Conservation (phyloP, 495 filamentous ascomycete species). For the Pyrenula aspistea region DNA sequence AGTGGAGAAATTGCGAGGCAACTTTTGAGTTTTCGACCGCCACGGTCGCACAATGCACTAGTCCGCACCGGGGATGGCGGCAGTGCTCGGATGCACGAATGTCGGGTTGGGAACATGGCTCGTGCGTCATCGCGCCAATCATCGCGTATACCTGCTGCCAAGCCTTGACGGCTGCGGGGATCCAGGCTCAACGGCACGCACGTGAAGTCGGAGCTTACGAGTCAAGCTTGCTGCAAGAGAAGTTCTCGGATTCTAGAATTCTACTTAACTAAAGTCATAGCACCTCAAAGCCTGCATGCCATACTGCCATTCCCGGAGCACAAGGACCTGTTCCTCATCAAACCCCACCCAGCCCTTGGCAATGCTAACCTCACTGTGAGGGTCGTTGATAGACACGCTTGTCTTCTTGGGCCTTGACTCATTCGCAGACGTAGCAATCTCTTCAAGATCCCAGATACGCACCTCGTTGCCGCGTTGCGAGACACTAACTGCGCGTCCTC, state of each 20-base stretch:
- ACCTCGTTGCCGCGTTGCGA: slow-evolving; percentile 74
- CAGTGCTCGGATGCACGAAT: neutral
- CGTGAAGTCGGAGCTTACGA: no score
- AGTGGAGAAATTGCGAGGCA: neutral
- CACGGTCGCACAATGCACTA: neutral
- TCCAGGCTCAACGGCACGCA: no score
- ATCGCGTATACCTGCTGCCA: neutral
- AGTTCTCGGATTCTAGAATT: no score
- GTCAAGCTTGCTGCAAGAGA: no score
- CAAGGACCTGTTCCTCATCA: slow-evolving; percentile 85
- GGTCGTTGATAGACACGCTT: slow-evolving; percentile 41
- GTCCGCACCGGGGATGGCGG: neutral
- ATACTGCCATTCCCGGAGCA: slow-evolving; percentile 57
- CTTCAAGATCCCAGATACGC: slow-evolving; percentile 89
- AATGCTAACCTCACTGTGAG: slow-evolving; percentile 4
- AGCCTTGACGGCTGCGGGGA: neutral
- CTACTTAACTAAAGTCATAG: slow-evolving; percentile 83
- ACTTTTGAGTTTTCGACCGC: neutral
- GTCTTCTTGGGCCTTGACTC: slow-evolving; percentile 27
- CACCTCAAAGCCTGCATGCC: slow-evolving; percentile 67
- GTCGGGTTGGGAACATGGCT: neutral
- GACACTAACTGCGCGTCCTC: slow-evolving; percentile 85
- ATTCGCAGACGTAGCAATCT: slow-evolving; percentile 40
- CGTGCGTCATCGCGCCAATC: neutral
- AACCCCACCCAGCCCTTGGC: slow-evolving; percentile 59